These are phyloP conservation scores for Hypomontagnella monticulosa DNA, from an alignment of 495 filamentous ascomycete species.

Conservation along the genomic window DNA sequence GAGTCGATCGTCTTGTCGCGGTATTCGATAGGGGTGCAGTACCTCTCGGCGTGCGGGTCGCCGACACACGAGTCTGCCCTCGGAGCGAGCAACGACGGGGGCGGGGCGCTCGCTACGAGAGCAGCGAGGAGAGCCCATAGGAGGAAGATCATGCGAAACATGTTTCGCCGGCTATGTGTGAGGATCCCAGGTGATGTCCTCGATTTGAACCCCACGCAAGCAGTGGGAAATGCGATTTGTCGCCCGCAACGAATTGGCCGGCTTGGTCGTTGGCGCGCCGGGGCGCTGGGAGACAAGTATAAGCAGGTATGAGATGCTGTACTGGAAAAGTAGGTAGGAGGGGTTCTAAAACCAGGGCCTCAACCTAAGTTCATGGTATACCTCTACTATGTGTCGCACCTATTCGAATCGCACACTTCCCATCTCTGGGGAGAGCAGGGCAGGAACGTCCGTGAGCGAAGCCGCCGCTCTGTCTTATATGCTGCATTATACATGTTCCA, in stretches of 20 bases:
- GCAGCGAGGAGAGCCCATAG: constrained; percentile 12
- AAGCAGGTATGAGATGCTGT: no score
- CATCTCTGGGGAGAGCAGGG: background rate
- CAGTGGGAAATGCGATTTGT: no score
- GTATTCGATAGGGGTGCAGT: constrained; percentile 38
- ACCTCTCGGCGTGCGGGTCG: constrained; percentile 23
- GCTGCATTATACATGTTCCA: constrained; percentile 11
- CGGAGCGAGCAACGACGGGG: background rate
- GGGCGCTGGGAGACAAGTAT: no score
- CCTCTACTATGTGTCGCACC: no score
- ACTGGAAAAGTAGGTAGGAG: no score
- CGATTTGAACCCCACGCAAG: background rate
- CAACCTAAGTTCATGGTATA: no score
- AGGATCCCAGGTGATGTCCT: background rate
- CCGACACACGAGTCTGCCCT: constrained; percentile 29
- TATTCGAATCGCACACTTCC: no score
- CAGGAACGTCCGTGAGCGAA: background rate
- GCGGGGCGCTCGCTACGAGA: background rate
- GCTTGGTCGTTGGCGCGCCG: no score
- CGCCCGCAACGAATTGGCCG: no score
- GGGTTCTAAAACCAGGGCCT: no score
- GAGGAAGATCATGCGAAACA: constrained; percentile 15
- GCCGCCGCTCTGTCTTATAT: constrained; percentile 6
- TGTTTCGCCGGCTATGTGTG: background rate
- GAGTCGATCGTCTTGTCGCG: constrained; percentile 22